phyloP scores from a whole-genome alignment of 768 basidiomycete species.

The Lactarius psammicola region DNA sequence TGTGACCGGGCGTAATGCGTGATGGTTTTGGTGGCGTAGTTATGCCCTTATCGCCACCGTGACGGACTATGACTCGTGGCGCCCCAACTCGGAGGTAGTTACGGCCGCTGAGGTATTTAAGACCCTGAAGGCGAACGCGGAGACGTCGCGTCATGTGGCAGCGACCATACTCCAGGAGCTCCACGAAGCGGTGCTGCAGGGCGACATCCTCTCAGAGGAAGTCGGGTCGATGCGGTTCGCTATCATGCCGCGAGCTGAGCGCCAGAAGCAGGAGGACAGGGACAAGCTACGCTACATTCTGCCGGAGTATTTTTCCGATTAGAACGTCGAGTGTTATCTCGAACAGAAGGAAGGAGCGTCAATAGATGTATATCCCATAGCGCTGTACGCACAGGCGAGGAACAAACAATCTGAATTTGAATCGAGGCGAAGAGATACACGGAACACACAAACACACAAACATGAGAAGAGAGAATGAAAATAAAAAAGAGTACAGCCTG shows the following conservation, averaged over 20 bases:
- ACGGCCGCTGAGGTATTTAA: conserved; percentile 91
- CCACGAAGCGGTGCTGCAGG: conserved; percentile 53
- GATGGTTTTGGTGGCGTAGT: conserved; percentile 41
- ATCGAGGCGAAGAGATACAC: conserved; percentile 11
- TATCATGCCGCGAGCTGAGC: conserved; percentile 69
- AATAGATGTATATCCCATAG: background rate
- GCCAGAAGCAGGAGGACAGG: conserved; percentile 56
- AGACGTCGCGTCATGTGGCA: conserved; percentile 77
- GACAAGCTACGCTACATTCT: conserved; percentile 73
- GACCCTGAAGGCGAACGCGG: conserved; percentile 82
- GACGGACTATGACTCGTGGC: conserved; percentile 97
- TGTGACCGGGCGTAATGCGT: background rate
- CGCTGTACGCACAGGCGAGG: background rate
- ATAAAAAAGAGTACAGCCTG: conserved; percentile 7
- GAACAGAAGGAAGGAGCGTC: background rate
- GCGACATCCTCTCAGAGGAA: conserved; percentile 62
- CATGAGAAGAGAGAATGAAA: background rate
- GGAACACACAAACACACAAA: background rate
- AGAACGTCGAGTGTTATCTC: background rate
- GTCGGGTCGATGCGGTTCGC: conserved; percentile 81
- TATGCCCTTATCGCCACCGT: conserved; percentile 89
- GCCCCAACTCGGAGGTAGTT: conserved; percentile 74
- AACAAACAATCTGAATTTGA: conserved; percentile 1
- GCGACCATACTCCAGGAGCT: conserved; percentile 68
- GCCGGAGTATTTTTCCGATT: conserved; percentile 63